Conservation (phyloP, 2,329 filamentous ascomycete species). For the Rugonectria rugulosa region DNA sequence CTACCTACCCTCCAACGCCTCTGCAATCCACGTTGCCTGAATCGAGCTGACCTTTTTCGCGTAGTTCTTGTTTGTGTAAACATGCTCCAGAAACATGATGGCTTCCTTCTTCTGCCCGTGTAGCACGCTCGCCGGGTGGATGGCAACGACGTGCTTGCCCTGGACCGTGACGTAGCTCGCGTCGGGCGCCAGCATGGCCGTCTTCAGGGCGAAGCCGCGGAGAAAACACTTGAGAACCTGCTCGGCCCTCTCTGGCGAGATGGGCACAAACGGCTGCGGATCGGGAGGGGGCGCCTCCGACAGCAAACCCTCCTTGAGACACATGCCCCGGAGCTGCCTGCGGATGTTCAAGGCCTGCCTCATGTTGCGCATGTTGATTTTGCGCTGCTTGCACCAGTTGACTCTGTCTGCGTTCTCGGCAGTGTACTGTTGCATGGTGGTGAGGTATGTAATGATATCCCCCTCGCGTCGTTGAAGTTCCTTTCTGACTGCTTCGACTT, state of each 20-base stretch:
- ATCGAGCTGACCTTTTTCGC: conserved; percentile 71
- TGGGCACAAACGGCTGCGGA: conserved; percentile 63
- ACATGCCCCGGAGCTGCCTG: conserved; percentile 66
- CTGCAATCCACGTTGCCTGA: conserved; percentile 65
- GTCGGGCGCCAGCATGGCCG: conserved; percentile 67
- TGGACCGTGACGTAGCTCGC: conserved; percentile 66
- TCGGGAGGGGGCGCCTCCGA: conserved; percentile 55
- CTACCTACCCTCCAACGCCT: conserved; percentile 50
- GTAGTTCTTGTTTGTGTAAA: conserved; percentile 72
- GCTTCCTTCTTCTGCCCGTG: conserved; percentile 70
- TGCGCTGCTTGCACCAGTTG: conserved; percentile 65
- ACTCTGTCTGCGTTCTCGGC: conserved; percentile 62
- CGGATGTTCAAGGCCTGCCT: conserved; percentile 68
- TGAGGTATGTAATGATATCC: conserved; percentile 70
- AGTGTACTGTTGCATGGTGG: conserved; percentile 67
- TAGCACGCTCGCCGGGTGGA: conserved; percentile 69
- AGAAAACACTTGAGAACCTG: conserved; percentile 68
- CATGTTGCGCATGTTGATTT: conserved; percentile 68
- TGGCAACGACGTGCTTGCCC: conserved; percentile 66
- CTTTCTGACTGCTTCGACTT: conserved; percentile 60
- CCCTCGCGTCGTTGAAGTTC: conserved; percentile 69
- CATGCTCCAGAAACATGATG: conserved; percentile 73
- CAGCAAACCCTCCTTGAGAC: conserved; percentile 60
- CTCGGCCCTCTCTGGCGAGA: conserved; percentile 62
- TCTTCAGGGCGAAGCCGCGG: conserved; percentile 66